Percentiles rank a stretch among this genome's conserved stretches.
Conservation (phyloP, 2,329 filamentous ascomycete genomes). For the Cladophialophora exuberans region DNA sequence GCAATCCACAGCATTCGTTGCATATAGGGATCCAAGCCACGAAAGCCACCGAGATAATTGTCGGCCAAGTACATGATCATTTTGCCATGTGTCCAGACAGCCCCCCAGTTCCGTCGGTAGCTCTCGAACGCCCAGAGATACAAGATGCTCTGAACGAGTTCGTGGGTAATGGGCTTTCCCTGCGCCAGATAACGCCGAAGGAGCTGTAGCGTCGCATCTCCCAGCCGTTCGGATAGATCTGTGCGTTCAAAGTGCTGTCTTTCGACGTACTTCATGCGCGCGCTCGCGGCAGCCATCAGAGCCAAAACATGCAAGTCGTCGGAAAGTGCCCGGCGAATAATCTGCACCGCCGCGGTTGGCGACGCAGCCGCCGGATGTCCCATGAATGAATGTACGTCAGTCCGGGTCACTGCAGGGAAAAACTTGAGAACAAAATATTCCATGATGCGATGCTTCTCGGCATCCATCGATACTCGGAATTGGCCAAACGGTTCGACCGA, state of each 20-base stretch:
- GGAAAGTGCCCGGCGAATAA: conserved; percentile 12
- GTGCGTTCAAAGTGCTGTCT: conserved; percentile 15
- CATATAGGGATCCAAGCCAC: conserved; percentile 18
- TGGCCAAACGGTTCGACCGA: conserved; percentile 24
- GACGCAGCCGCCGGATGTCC: conserved; percentile 1
- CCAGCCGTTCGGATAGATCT: conserved; percentile 20
- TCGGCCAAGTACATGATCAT: conserved; percentile 21
- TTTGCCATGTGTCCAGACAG: conserved; percentile 15
- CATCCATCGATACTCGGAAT: conserved; percentile 20
- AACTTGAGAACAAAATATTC: conserved; percentile 24
- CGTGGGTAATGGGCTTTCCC: conserved; percentile 15
- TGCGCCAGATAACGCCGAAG: conserved; percentile 17
- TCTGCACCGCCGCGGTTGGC: conserved; percentile 14
- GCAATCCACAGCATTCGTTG: conserved; percentile 25
- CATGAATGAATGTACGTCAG: conserved; percentile 18
- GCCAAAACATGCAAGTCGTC: conserved; percentile 21
- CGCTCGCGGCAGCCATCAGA: conserved; percentile 16
- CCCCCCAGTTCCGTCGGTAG: conserved; percentile 24
- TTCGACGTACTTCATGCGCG: conserved; percentile 24
- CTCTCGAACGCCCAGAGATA: conserved; percentile 24
- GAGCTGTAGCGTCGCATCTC: conserved; percentile 13
- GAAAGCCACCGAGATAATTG: conserved; percentile 20
- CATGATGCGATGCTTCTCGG: conserved; percentile 22
- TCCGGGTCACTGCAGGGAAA: conserved; percentile 24
- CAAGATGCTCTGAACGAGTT: conserved; percentile 23